A percentile compares a stretch with the other conserved stretches of the same genome.
Conservation (phyloP, 2,329 filamentous ascomycete species). For the Akanthomyces lecanii region DNA sequence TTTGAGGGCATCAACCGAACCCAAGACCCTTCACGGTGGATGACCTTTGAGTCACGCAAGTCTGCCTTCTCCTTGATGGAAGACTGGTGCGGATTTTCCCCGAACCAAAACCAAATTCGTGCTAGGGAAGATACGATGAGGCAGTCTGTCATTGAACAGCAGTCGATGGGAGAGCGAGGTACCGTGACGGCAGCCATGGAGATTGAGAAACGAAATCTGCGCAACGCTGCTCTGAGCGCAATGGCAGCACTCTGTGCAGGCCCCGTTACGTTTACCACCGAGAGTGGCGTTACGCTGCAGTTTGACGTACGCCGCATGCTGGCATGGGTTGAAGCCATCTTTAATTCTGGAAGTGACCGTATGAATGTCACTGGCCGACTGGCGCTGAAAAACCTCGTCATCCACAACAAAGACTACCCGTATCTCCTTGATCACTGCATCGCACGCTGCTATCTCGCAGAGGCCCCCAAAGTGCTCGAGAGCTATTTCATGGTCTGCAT, state of each 20-base stretch:
- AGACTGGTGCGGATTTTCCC: slow-evolving; percentile 97
- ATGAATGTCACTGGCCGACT: slow-evolving; percentile 86
- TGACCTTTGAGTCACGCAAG: slow-evolving; percentile 94
- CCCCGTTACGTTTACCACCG: slow-evolving; percentile 81
- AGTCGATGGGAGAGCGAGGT: slow-evolving; percentile 69
- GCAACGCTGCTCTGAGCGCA: slow-evolving; percentile 84
- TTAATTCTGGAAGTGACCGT: slow-evolving; percentile 84
- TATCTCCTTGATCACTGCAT: slow-evolving; percentile 88
- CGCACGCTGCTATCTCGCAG: slow-evolving; percentile 80
- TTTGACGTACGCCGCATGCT: slow-evolving; percentile 93
- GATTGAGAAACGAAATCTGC: slow-evolving; percentile 90
- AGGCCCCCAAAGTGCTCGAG: slow-evolving; percentile 76
- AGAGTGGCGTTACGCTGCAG: slow-evolving; percentile 79
- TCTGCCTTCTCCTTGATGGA: slow-evolving; percentile 97
- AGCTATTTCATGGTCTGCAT: slow-evolving; percentile 95
- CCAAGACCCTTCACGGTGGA: slow-evolving; percentile 83
- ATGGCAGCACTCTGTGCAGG: slow-evolving; percentile 91
- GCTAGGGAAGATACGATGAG: slow-evolving; percentile 83
- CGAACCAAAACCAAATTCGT: slow-evolving; percentile 78
- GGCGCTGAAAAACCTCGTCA: slow-evolving; percentile 82
- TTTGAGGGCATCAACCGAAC: slow-evolving; percentile 88
- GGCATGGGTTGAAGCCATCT: slow-evolving; percentile 92
- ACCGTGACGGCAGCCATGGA: slow-evolving; percentile 87
- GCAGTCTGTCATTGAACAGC: slow-evolving; percentile 76
- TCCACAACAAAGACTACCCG: slow-evolving; percentile 83